These are phyloP conservation scores for Yamadazyma friedrichii DNA, from an alignment of 1,139 yeast species.

Conservation along the genomic window DNA sequence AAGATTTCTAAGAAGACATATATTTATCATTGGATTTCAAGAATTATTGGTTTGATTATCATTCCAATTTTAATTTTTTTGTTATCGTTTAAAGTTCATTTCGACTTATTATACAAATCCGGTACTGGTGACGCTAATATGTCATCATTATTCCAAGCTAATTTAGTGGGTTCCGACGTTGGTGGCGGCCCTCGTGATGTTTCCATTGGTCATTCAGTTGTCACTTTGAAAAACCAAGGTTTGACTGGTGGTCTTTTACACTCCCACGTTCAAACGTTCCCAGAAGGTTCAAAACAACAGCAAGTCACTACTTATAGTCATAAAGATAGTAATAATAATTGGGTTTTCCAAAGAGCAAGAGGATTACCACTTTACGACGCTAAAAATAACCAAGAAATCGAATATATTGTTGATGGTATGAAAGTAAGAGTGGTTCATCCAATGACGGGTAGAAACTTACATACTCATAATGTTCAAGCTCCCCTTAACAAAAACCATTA, in stretches of 20 bases:
- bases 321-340: constrained; percentile 87
- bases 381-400: constrained; percentile 52
- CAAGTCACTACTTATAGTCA: constrained; percentile 94
- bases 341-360: constrained; percentile 81
- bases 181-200: constrained; percentile 89
- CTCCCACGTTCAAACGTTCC: constrained; percentile 90
- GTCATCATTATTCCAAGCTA: constrained; percentile 97
- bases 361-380: constrained; percentile 51
- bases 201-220: constrained; percentile 70
- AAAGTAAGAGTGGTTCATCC: constrained; percentile 76
- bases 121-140: constrained; percentile 97
- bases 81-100: constrained; percentile 69
- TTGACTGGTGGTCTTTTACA: constrained; percentile 90
- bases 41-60: constrained; percentile 58
- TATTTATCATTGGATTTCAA: constrained; percentile 61
- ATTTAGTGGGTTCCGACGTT: constrained; percentile 74
- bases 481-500: constrained; percentile 68
- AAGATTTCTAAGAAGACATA: constrained; percentile 51
- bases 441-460: constrained; percentile 84
- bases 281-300: constrained; percentile 95
- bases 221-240: constrained; percentile 88
- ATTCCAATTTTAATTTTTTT: constrained; percentile 64
- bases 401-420: constrained; percentile 70
- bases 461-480: constrained; percentile 80
- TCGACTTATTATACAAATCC: constrained; percentile 65